These are phyloP conservation scores for Malassezia psittaci DNA, from an alignment of 1,284 basidiomycete species.

Conservation along the genomic window DNA sequence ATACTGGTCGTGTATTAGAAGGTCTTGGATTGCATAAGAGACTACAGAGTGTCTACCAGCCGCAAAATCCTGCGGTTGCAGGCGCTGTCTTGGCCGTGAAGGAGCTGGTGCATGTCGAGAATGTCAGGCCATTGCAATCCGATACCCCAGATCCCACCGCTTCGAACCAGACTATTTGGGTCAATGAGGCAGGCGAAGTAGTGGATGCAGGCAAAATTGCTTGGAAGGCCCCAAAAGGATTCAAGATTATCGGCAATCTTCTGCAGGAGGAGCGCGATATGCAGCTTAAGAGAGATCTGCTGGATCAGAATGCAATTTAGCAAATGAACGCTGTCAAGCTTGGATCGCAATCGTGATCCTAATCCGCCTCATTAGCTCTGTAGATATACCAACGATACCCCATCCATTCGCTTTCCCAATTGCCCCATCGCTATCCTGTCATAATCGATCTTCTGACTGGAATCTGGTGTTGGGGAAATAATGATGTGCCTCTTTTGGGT, in stretches of 20 bases:
- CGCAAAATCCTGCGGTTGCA: conserved; percentile 61
- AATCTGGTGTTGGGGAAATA: not conserved
- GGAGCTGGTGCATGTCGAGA: conserved; percentile 74
- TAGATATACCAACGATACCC: no score
- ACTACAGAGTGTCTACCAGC: conserved; percentile 69
- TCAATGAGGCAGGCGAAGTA: conserved; percentile 39
- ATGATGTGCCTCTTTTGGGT: not conserved
- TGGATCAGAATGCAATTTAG: not conserved
- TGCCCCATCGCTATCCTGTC: not conserved
- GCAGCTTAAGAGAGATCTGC: not conserved
- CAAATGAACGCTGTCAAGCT: no score
- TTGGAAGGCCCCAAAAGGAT: conserved; percentile 42
- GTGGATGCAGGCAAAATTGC: conserved; percentile 40
- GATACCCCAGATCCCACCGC: conserved; percentile 12
- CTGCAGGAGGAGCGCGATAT: conserved; percentile 32
- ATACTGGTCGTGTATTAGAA: conserved; percentile 62
- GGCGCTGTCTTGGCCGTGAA: conserved; percentile 73
- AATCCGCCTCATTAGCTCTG: no score
- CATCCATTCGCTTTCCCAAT: no score
- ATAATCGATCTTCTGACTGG: not conserved
- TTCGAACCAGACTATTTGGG: conserved; percentile 35
- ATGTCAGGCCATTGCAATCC: conserved; percentile 52
- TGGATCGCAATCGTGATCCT: no score
- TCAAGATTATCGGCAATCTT: conserved; percentile 41
- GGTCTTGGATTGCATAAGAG: conserved; percentile 68